Conservation (phyloP, 306 rosid species). For the Sechiopsis laciniata region DNA sequence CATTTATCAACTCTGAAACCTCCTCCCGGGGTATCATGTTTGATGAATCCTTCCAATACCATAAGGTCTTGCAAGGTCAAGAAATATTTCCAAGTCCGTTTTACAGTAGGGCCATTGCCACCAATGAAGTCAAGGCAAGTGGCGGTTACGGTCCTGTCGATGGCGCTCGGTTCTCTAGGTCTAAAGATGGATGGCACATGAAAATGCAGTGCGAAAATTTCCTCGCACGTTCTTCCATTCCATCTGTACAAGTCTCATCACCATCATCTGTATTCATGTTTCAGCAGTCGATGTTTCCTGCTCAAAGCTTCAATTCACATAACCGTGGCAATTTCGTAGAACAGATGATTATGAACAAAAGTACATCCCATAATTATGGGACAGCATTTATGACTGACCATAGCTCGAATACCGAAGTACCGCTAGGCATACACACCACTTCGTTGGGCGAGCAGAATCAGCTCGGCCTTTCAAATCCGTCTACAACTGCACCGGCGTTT, state of each 20-base stretch:
- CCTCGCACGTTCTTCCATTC: slow-evolving; percentile 39
- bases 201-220: slow-evolving; percentile 38
- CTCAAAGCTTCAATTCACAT: slow-evolving; percentile 31
- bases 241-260: slow-evolving; percentile 69
- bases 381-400: slow-evolving; percentile 3
- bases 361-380: slow-evolving; percentile 13
- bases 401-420: neutral
- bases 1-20: slow-evolving; percentile 42
- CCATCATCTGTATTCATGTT: slow-evolving; percentile 95
- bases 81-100: slow-evolving; percentile 78
- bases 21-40: slow-evolving; percentile 60
- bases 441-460: neutral
- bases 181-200: slow-evolving; percentile 56
- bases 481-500: slow-evolving; percentile 15
- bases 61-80: slow-evolving; percentile 99
- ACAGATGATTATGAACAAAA: neutral
- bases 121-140: slow-evolving; percentile 40
- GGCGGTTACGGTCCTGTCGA: slow-evolving; percentile 52
- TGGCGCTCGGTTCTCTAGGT: slow-evolving; percentile 43
- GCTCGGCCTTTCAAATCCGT: slow-evolving; percentile 7
- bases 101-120: slow-evolving; percentile 43
- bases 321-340: slow-evolving; percentile 9
- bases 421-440: neutral
- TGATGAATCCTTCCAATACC: slow-evolving; percentile 77
- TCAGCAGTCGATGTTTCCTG: slow-evolving; percentile 64